These are phyloP conservation scores for Tylopilus subfusipes DNA, from an alignment of 768 basidiomycete genomes.

Conservation along the genomic window DNA sequence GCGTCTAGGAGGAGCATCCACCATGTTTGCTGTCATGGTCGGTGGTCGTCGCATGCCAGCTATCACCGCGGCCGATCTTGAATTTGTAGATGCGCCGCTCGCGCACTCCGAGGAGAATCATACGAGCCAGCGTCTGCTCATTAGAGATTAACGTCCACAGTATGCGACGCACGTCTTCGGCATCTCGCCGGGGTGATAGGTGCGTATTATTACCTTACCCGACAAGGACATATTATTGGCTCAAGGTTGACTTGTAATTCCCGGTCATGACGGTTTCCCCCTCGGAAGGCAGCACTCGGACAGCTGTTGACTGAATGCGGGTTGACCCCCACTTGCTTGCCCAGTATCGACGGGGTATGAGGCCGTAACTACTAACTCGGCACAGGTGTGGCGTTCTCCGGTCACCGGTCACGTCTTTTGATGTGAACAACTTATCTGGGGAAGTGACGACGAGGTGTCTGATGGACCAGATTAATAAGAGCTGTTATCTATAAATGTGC, in stretches of 20 bases:
- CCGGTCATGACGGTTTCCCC: slow-evolving; percentile 4
- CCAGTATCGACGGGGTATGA: neutral
- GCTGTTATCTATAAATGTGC: slow-evolving; percentile 7
- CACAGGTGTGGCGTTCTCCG: slow-evolving; percentile 22
- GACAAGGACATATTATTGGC: slow-evolving; percentile 20
- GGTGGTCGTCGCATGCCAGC: slow-evolving; percentile 3
- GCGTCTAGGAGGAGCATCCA: slow-evolving; percentile 13
- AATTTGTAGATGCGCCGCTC: neutral
- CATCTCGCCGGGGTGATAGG: slow-evolving; percentile 10
- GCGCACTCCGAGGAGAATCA: slow-evolving; percentile 26
- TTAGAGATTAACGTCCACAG: slow-evolving; percentile 25
- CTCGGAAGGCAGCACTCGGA: neutral
- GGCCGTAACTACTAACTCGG: neutral
- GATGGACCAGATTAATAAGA: slow-evolving; percentile 20
- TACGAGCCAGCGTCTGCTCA: slow-evolving; percentile 3
- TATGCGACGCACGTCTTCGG: slow-evolving; percentile 7
- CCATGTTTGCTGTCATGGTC: slow-evolving; percentile 13
- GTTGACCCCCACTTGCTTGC: too few species aligned
- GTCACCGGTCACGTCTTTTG: slow-evolving; percentile 4
- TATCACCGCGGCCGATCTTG: slow-evolving; percentile 29
- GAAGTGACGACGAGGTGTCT: slow-evolving; percentile 2
- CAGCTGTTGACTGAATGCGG: neutral
- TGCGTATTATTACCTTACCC: slow-evolving; percentile 9
- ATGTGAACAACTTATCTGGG: slow-evolving; percentile 3
- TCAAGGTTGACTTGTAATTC: neutral